These are phyloP conservation scores for Lepidopterella palustris DNA, from an alignment of 495 filamentous ascomycete species.

Conservation along the genomic window DNA sequence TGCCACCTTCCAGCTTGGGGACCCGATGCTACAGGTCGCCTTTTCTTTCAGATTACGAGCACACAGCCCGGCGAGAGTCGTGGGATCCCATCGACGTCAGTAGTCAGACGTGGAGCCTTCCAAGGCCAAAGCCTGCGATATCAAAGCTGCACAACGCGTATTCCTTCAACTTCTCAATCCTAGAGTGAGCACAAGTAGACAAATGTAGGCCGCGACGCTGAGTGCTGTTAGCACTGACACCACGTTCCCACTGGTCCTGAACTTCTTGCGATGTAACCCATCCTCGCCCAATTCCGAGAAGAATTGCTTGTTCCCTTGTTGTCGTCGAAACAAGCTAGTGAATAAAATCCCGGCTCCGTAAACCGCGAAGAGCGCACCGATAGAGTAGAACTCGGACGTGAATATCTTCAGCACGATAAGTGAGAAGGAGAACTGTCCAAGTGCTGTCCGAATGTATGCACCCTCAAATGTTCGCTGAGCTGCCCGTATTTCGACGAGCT, in stretches of 20 bases:
- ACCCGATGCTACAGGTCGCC: not conserved
- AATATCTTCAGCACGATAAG: slow-evolving; percentile 95
- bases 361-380: slow-evolving; percentile 84
- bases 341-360: slow-evolving; percentile 81
- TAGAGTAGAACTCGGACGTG: slow-evolving; percentile 87
- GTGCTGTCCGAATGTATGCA: slow-evolving; percentile 88
- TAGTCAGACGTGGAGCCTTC: not conserved
- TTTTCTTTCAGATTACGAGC: not conserved
- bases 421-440: slow-evolving; percentile 90
- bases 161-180: slow-evolving; percentile 27
- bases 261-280: slow-evolving; percentile 63
- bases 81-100: not conserved
- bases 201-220: slow-evolving; percentile 74
- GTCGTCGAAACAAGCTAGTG: slow-evolving; percentile 71
- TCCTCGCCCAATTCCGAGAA: slow-evolving; percentile 70
- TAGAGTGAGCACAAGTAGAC: slow-evolving; percentile 68
- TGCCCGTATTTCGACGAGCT: slow-evolving; percentile 89
- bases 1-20: not conserved
- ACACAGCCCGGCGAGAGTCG: not conserved
- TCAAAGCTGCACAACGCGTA: not conserved
- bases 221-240: slow-evolving; percentile 75
- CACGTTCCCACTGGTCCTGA: slow-evolving; percentile 76
- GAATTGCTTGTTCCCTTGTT: slow-evolving; percentile 89
- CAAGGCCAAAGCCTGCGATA: not conserved
- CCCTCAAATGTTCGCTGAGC: slow-evolving; percentile 96